phyloP scores from a whole-genome alignment of 257 asterid species.

The Leptodermis oblonga region DNA sequence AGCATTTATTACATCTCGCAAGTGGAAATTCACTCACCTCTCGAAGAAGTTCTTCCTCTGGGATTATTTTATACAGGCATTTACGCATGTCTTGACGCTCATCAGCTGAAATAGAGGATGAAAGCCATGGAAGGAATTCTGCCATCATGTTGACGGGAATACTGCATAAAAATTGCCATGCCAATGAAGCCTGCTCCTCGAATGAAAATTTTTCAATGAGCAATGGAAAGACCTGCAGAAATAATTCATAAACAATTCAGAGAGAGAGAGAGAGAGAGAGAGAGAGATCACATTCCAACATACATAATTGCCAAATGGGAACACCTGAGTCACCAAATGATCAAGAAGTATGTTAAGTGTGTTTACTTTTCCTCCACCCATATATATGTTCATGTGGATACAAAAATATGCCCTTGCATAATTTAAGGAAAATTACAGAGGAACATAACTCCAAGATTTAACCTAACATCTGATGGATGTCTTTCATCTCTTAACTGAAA shows the following conservation, averaged over 20 bases:
- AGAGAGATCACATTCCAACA: background rate
- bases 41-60: conserved; percentile 82
- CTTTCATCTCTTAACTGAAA: background rate
- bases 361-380: background rate
- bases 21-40: conserved; percentile 46
- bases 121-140: conserved; percentile 97
- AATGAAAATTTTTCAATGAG: conserved; percentile 82
- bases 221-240: conserved; percentile 74
- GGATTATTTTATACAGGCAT: conserved; percentile 79
- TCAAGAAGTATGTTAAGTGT: background rate
- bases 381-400: background rate
- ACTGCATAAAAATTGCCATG: conserved; percentile 97
- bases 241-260: background rate
- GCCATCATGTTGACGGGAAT: conserved; percentile 99
- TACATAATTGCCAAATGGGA: background rate
- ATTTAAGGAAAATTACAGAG: background rate
- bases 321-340: background rate
- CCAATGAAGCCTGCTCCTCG: conserved; percentile 96
- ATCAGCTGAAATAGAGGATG: conserved; percentile 76
- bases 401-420: background rate
- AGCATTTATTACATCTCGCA: conserved; percentile 8
- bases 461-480: background rate
- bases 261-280: background rate
- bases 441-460: background rate
- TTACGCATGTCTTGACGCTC: conserved; percentile 85